Conservation (phyloP, 2,329 filamentous ascomycete species). For the Penicillium vulpinum region DNA sequence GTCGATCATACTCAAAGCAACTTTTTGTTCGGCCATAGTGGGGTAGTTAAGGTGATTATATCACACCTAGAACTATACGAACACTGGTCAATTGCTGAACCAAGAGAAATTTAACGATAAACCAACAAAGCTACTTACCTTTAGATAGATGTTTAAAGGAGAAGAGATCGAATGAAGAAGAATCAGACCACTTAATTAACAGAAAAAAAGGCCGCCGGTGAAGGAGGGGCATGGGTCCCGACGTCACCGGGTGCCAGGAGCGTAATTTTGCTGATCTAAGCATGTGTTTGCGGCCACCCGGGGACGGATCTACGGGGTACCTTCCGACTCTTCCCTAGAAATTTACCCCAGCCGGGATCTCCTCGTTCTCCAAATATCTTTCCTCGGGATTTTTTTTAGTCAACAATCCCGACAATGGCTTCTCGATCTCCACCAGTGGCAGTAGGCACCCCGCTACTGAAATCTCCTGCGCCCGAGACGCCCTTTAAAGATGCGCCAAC, state of each 20-base stretch:
- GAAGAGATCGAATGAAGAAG: constrained; percentile 10
- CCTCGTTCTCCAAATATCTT: constrained; percentile 21
- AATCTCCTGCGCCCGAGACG: constrained; percentile 37
- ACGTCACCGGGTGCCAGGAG: constrained; percentile 28
- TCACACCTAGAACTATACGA: constrained; percentile 14
- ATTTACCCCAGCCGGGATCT: constrained; percentile 25
- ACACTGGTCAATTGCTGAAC: constrained; percentile 22
- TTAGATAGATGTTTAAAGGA: constrained; percentile 15
- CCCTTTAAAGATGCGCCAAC: constrained; percentile 32
- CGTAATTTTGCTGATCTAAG: constrained; percentile 2
- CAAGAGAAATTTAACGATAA: constrained; percentile 1
- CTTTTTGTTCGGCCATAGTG: constrained; percentile 68
- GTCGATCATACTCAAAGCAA: constrained; percentile 61
- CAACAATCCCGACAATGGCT: constrained; percentile 32
- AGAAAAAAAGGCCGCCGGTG: constrained; percentile 29
- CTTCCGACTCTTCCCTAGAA: constrained; percentile 40
- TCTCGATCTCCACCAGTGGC: constrained; percentile 34
- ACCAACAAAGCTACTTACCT: constrained; percentile 9
- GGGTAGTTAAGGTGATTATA: constrained; percentile 20
- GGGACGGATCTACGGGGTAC: neutral
- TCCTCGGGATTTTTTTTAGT: constrained; percentile 13
- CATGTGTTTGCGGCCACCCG: neutral
- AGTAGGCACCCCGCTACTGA: constrained; percentile 46
- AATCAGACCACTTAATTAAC: neutral
- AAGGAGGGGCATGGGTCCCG: constrained; percentile 37